These are phyloP conservation scores for Notholithocarpus densiflorus DNA, from an alignment of 306 rosid genomes.

Conservation along the genomic window DNA sequence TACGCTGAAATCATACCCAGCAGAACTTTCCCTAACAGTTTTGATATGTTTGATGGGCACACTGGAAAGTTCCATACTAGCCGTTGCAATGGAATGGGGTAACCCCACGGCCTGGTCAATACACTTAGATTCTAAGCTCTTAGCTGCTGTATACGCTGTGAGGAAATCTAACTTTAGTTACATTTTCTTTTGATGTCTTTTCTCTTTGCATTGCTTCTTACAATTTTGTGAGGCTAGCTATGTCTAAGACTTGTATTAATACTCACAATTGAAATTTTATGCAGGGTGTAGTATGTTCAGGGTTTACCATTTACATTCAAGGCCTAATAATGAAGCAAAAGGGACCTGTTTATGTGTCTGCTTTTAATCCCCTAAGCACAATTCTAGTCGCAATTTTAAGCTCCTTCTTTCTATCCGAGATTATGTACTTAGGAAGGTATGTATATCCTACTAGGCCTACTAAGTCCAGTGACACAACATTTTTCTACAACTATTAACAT, in stretches of 20 bases:
- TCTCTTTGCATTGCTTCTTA: neutral
- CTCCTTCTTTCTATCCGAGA: conserved; percentile 37
- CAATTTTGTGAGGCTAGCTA: neutral
- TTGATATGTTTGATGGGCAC: too few relatives aligned
- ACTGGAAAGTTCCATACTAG: too few relatives aligned
- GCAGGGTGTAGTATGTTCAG: conserved; percentile 54
- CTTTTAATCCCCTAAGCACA: conserved; percentile 45
- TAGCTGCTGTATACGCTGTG: too few relatives aligned
- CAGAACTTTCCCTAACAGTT: too few relatives aligned
- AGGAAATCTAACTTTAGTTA: conserved; percentile 16
- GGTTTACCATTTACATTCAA: conserved; percentile 37
- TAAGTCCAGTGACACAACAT: too few relatives aligned
- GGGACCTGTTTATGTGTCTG: conserved; percentile 8
- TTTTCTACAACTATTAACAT: too few relatives aligned
- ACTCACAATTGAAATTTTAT: neutral
- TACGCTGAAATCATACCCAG: too few relatives aligned
- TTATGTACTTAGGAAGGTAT: conserved; percentile 44
- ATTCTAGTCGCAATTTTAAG: conserved; percentile 45
- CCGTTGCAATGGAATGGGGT: too few relatives aligned
- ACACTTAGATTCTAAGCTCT: too few relatives aligned
- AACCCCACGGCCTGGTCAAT: too few relatives aligned
- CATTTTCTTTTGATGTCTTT: neutral
- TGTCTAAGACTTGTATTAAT: neutral
- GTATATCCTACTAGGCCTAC: neutral
- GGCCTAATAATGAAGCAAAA: conserved; percentile 35